phyloP scores from a whole-genome alignment of 2,329 filamentous ascomycete species.

The Helotiales sp. region DNA sequence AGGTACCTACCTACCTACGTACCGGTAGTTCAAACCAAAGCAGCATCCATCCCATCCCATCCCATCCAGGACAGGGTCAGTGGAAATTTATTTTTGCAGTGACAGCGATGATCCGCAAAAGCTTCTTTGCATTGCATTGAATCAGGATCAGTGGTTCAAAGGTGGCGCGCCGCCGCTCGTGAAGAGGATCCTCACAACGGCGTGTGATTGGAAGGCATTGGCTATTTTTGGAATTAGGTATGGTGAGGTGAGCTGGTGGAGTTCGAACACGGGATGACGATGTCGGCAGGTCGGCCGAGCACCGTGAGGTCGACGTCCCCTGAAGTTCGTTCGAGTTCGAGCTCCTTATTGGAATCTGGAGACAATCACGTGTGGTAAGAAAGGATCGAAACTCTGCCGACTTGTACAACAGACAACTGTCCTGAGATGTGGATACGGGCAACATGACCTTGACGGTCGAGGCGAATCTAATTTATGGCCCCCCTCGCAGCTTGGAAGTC shows the following conservation, averaged over 20 bases:
- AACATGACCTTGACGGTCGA: background rate
- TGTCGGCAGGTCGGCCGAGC: no score
- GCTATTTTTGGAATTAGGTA: constrained; percentile 19
- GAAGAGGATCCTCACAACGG: background rate
- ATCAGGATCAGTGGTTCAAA: background rate
- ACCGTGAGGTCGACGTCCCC: background rate
- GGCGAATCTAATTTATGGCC: no score
- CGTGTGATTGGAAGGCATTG: constrained; percentile 14
- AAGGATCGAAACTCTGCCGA: background rate
- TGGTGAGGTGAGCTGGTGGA: background rate
- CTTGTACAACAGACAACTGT: background rate
- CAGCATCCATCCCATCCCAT: background rate
- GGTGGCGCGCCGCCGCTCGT: constrained; percentile 10
- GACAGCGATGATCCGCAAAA: constrained; percentile 20
- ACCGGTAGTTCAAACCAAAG: no score
- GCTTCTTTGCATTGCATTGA: constrained; percentile 24
- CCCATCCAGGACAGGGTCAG: background rate
- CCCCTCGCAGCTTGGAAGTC: no score
- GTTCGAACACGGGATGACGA: constrained; percentile 2
- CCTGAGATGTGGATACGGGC: background rate
- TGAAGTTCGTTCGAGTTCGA: no score
- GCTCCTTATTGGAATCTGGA: constrained; percentile 4
- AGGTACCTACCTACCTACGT: no score
- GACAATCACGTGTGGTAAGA: constrained; percentile 7
- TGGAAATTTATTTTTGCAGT: background rate